Evolutionary conservation across 164 flowering plant species (phyloP), one percentile per base, ranked within the genome.

Genomic region (Vitis cinerea): DNA sequence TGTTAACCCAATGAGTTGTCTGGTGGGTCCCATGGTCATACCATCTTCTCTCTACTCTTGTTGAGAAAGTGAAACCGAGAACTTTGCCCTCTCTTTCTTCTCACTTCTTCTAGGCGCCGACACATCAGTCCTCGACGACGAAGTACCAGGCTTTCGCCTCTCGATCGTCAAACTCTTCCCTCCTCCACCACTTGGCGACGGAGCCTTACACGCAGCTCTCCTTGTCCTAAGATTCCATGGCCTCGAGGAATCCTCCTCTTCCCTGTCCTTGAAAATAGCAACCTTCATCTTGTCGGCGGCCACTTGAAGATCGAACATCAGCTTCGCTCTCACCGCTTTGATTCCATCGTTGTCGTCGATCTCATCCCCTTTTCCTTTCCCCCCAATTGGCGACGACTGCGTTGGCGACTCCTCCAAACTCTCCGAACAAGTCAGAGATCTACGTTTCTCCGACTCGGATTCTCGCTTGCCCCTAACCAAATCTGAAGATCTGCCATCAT

Each of bases 201-300:
- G 84, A 16, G 77, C 74, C 77, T 84, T 83, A 50, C 78, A 75
- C 50, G 80, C 85, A 12, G 86, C 89, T 54, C 89, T 74, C 79
- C 97, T 75, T n/a, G 87, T 88, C 78, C 98, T 80, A 71, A 91
- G 81, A 80, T 88, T 91, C 93, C 93, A 89, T 59, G 91, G 95
- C 78, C 79, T 73, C 73, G 64, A n/a, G 50, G 49, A 70, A 50
- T 29, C 67, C 13, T 58, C 75, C 14, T 17, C 71, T 16, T 71
- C 78, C 56, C 50, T 81, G 6, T 55, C 69, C 49, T 52, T 57
- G n/a, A 82, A 71, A 49, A 87, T 74, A 76, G 78, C 64, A 50
- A 76, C 78, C 53, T 85, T 85, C 82, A 86, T 81, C 80, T 81
- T 83, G 17, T 81, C 80, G 50, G 83, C 86, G 71, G 77, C 89